Evolutionary conservation across 2,329 filamentous ascomycete species (phyloP).

Genomic region (Keithomyces neogunnii): DNA sequence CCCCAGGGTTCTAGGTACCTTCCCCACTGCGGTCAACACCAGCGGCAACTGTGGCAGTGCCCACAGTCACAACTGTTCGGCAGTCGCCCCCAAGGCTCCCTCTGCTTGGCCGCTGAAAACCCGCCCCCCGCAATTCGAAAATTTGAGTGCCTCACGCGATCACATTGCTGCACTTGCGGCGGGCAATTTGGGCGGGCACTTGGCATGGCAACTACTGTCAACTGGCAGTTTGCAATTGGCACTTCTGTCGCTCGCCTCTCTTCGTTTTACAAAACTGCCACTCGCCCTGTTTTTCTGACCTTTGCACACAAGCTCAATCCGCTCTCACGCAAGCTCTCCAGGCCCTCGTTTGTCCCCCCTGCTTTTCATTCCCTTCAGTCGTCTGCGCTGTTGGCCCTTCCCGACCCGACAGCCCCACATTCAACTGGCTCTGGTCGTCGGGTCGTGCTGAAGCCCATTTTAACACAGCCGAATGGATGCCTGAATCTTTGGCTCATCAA

Average conservation of each 20-base stretch:
- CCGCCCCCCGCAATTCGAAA: slow-evolving; percentile 1
- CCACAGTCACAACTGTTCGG: not conserved
- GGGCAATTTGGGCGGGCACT: not conserved
- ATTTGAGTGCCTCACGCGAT: slow-evolving; percentile 9
- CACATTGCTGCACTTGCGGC: not conserved
- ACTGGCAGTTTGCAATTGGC: too few relatives aligned
- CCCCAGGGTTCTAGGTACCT: too few relatives aligned
- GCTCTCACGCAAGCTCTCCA: not conserved
- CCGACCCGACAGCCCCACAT: not conserved
- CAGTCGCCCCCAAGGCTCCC: not conserved
- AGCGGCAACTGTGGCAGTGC: too few relatives aligned
- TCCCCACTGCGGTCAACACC: too few relatives aligned
- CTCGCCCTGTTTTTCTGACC: not conserved
- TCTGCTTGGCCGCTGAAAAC: not conserved
- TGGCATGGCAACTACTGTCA: not conserved
- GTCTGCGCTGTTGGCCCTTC: not conserved
- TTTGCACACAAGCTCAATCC: not conserved
- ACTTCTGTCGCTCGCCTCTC: not conserved
- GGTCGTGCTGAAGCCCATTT: not conserved
- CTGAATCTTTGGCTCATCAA: slow-evolving; percentile 1
- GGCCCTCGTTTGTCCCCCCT: not conserved
- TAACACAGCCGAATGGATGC: slow-evolving; percentile 7
- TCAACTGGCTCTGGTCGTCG: not conserved
- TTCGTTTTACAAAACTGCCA: not conserved
- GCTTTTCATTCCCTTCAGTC: not conserved